Evolutionary conservation across 768 basidiomycete genomes (phyloP).

Genomic region (Mycena maculata): DNA sequence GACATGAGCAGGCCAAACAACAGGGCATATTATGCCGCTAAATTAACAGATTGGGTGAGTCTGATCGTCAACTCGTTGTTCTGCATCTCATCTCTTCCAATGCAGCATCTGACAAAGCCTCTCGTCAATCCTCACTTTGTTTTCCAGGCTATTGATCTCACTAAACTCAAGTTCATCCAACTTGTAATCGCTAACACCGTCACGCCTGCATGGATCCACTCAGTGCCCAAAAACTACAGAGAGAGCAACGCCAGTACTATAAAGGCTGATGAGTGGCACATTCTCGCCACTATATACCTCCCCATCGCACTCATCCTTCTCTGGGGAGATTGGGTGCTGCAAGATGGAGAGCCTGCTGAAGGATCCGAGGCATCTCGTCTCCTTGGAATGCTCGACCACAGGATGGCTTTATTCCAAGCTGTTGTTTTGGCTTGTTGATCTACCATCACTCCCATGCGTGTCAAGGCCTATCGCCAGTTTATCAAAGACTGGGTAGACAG

Average conservation of each 20-base stretch:
- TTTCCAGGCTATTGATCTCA: slow-evolving; percentile 9
- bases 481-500: slow-evolving; percentile 41
- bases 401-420: slow-evolving; percentile 42
- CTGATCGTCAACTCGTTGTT: neutral
- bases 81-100: neutral
- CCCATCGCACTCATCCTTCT: slow-evolving; percentile 48
- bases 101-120: slow-evolving; percentile 24
- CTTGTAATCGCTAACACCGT: slow-evolving; percentile 37
- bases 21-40: neutral
- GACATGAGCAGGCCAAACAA: slow-evolving; percentile 2
- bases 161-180: slow-evolving; percentile 33
- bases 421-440: slow-evolving; percentile 35
- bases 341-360: slow-evolving; percentile 15
- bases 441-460: slow-evolving; percentile 23
- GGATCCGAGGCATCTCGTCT: slow-evolving; percentile 15
- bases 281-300: slow-evolving; percentile 43
- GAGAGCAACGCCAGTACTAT: slow-evolving; percentile 44
- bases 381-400: slow-evolving; percentile 39
- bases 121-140: neutral
- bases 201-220: slow-evolving; percentile 42
- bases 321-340: slow-evolving; percentile 39
- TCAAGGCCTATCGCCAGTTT: slow-evolving; percentile 16
- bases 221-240: slow-evolving; percentile 44
- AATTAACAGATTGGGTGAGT: slow-evolving; percentile 22
- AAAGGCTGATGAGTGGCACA: slow-evolving; percentile 53